These are phyloP conservation scores for Saccharum spontaneum DNA, from an alignment of 176 grass and related monocot genomes.

Conservation along the genomic window DNA sequence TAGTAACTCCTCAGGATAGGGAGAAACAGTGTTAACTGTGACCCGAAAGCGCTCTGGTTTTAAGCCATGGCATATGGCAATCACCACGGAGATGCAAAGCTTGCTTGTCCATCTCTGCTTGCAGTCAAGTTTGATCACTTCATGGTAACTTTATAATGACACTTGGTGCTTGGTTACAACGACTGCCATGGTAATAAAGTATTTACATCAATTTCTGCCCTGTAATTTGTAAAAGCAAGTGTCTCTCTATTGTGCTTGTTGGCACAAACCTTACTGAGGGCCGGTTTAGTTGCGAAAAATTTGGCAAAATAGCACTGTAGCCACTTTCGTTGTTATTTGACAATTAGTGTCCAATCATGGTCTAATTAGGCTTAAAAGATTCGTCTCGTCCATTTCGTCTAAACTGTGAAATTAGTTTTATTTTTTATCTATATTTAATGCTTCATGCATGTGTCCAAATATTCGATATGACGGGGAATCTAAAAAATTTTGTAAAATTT, in stretches of 20 bases:
- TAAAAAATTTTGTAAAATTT: no score
- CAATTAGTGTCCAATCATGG: no score
- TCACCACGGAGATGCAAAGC: neutral
- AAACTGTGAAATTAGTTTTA: no score
- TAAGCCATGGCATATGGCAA: neutral
- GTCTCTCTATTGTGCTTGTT: constrained; percentile 20
- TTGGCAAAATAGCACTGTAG: no score
- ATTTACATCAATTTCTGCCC: neutral
- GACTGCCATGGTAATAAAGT: neutral
- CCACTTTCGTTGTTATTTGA: no score
- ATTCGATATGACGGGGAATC: no score
- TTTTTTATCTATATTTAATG: no score
- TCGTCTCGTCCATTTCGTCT: no score
- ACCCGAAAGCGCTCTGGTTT: neutral
- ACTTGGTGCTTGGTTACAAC: constrained; percentile 19
- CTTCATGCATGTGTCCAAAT: no score
- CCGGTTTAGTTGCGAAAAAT: no score
- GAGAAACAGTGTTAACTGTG: neutral
- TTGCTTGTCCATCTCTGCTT: neutral
- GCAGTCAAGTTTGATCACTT: constrained; percentile 12
- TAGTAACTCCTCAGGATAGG: neutral
- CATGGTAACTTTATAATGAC: constrained; percentile 9
- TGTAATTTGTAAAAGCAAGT: neutral
- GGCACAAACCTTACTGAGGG: constrained; percentile 32
- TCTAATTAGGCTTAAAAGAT: no score